phyloP scores from a whole-genome alignment of 169 alveolate genomes.

The Eimeria tenella region DNA sequence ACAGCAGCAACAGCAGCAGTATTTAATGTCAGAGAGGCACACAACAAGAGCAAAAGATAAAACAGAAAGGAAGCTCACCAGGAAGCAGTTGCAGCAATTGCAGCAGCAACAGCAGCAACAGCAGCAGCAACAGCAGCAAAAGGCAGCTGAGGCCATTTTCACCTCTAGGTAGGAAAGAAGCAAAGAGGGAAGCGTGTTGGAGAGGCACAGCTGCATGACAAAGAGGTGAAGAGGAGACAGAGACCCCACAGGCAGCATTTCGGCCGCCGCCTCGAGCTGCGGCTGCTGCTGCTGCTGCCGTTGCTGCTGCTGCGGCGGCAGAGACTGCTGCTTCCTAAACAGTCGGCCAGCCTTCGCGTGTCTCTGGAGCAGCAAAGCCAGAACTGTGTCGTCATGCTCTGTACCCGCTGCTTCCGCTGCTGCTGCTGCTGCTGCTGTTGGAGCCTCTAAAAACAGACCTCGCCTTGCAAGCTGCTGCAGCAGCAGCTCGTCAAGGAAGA shows the following conservation, averaged over 20 bases:
- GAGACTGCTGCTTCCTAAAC: constrained; percentile 41
- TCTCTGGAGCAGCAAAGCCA: constrained; percentile 80
- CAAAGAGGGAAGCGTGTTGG: constrained; percentile 63
- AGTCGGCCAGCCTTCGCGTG: constrained; percentile 79
- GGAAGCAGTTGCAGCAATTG: neutral
- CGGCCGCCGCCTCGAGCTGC: neutral
- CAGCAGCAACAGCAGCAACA: neutral
- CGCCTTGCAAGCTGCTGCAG: constrained; percentile 82
- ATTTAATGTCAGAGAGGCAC: neutral
- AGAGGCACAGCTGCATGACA: constrained; percentile 79
- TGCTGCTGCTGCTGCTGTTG: neutral
- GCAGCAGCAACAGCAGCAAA: neutral
- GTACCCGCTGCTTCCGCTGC: neutral
- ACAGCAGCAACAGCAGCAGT: neutral
- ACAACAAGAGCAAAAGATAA: neutral
- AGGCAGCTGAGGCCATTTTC: neutral
- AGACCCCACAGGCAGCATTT: constrained; percentile 76
- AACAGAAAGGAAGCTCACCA: neutral
- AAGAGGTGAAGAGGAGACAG: constrained; percentile 82
- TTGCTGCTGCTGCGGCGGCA: too few species aligned
- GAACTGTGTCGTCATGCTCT: constrained; percentile 57
- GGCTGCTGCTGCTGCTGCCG: constrained; percentile 29
- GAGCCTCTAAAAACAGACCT: constrained; percentile 77
- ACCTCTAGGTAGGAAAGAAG: constrained; percentile 52
- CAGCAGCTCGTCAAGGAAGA: constrained; percentile 64